phyloP scores from a whole-genome alignment of 768 basidiomycete genomes.

The Mycena albidolilacea region DNA sequence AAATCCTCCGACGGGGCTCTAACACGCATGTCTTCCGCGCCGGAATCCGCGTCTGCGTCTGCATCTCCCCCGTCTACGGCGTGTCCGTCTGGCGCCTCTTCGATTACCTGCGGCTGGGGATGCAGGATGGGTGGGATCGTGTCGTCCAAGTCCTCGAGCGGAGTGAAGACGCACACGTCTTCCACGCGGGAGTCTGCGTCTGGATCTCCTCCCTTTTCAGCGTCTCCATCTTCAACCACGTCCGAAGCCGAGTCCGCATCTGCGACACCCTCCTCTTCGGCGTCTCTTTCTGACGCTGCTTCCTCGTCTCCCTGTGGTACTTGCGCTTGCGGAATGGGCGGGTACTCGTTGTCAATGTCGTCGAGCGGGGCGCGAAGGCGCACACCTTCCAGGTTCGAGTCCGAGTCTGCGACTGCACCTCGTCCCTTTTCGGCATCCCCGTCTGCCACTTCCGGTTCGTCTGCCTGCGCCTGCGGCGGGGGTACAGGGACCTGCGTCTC shows the following conservation, averaged over 20 bases:
- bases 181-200: conserved; percentile 1
- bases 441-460: neutral
- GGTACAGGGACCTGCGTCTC: neutral
- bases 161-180: neutral
- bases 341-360: neutral
- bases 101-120: conserved; percentile 7
- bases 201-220: conserved; percentile 11
- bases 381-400: neutral
- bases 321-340: neutral
- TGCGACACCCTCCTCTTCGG: conserved; percentile 5
- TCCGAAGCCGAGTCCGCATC: neutral
- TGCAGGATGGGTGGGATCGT: neutral
- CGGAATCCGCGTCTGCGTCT: neutral
- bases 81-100: conserved; percentile 6
- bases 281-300: neutral
- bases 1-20: neutral
- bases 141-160: conserved; percentile 5
- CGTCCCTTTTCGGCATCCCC: neutral
- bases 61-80: conserved; percentile 11
- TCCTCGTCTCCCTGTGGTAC: conserved; percentile 9
- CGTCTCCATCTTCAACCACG: neutral
- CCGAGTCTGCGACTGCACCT: neutral
- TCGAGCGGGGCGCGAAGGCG: neutral
- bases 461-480: conserved; percentile 11
- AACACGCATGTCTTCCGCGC: conserved; percentile 9